Evolutionary conservation across 1,139 yeast species (phyloP), one percentile per base, ranked within the genome.

Genomic region (Lodderomyces theae): DNA sequence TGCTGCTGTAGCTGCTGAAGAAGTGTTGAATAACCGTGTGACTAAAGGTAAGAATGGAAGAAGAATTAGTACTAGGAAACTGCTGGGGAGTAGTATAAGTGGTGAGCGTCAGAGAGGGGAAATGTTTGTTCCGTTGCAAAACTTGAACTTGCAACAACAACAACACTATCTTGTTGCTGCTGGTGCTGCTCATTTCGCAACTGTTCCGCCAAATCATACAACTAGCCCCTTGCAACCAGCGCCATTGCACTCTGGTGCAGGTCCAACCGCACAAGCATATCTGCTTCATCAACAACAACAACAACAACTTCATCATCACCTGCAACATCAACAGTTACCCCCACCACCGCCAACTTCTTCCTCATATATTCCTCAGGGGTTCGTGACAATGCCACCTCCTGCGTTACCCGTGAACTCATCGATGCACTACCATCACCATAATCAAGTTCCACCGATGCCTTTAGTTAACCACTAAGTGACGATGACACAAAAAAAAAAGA

Each of bases 1-100:
- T 2, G 80, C 82, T 26, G 77, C 69, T 1, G 69, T 72, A 39
- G 90, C 92, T 43, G 74, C 81, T 37, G 66, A 71, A 57, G 74
- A 70, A 44, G 72, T 63, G 1, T 63, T 71, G 46, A 68, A 69
- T 48, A 66, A 67, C 46, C 69, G 66, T 54, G 77, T 71, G 6
- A 65, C 70, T 49, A 71, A 70, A 51, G 76, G 75, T 13, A 71
- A 69, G 51, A 71, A 71, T 46, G 77, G 77, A 7, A 52, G 77
- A 41, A 57, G 77, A 46, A 64, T 71, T 21, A 60, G 66, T 34
- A 57, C 69, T 37, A 69, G 67, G 49, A 66, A 66, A 48, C 61
- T 55, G 38, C 28, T 46, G 17, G 39, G 29, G 5, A 26, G 13
- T n/a, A 10, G 5, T 5, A 5, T 17, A 6, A 28, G 3, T 15